Evolutionary conservation across 2,329 filamentous ascomycete genomes (phyloP), one percentile per base, ranked within the genome.

Genomic region (Colletotrichum horii): DNA sequence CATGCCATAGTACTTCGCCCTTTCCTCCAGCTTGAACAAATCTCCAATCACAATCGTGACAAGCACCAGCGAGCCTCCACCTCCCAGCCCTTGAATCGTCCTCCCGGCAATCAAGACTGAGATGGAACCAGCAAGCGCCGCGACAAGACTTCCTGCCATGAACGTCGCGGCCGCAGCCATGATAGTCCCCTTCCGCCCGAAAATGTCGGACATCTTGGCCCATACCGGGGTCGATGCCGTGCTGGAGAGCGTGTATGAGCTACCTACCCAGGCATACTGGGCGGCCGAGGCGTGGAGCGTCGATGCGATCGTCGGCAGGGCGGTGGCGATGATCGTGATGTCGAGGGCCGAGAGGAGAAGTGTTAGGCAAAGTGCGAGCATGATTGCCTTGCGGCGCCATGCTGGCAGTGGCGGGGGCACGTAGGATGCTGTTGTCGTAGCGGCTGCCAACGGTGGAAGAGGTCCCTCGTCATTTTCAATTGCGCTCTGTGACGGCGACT

Each of bases 201-300:
- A 85, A 16, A 87, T 85, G 76, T 87, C 85, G 4, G 82, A 83
- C 56, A 86, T 77, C 70, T 86, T 86, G 2, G 92, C 93, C 94
- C 94, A 96, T 26, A 94, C 89, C 0, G 94, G 93, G 0, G 90
- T 91, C 1, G 88, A 88, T 0, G 93, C 92, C 0, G 93, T 92
- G 79, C 91, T 80, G 1, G 81, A 72, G 2, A 82, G 58, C 1
- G 79, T 80, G 9, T 81, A 81, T 0, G 78, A 77, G 14, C 78
- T 81, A 6, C 79, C 78, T 4, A 83, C 78, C 81, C 81, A 83
- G 7, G 79, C 79, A 73, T 82, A 83, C 15, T 80, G 75, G 3
- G 78, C 75, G 2, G 77, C 71, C 4, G 81, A 76, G 8, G 78
- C 77, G 9, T 76, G 58, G 0, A 82, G 77, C 0, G 77, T 75